Base-by-base conservation (phyloP, 306 rosid species). In the Crotalaria pallida region DNA sequence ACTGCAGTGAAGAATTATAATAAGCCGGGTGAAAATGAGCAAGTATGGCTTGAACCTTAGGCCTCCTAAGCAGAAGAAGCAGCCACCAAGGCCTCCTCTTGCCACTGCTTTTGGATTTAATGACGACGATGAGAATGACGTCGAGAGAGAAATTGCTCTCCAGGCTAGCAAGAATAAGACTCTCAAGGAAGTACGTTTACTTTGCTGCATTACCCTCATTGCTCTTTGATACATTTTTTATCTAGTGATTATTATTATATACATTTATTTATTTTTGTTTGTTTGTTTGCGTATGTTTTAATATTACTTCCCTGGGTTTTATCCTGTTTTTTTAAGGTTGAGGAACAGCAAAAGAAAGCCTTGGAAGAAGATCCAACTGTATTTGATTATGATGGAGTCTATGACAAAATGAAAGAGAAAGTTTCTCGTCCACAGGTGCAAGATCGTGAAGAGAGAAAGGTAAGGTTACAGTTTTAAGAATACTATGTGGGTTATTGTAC, bases 21-120 rank as follows among this genome's bases (percentile, higher is more conserved):
- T n/a, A 50, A 69, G 72, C 52, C n/a, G 49, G 72, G 49, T 59
- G 57, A n/a, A 44, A 81, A 89, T 88, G 98, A 92, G 89, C 81
- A 90, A 81, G 93, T 93, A 88, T 10, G 97, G 96, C 6, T 79
- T 90, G 82, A 91, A 93, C 72, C 89, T 90, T 27, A 83, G 97
- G 79, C 81, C 85, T 41, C 49, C 84, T 0, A 87, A 82, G 67
- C 79, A 79, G 62, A 86, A 86, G 88, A 74, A 90, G 78, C 87
- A 58, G 62, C 84, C 81, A 8, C 19, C 84, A 6, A 90, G 82
- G 67, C 87, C 83, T 13, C 77, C 92, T 16, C 51, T 80, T 21
- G 82, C 86, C n/a, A 76, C 78, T 31, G 85, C 86, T 53, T 77
- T 83, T 40, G 95, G 90, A 11, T 90, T 94, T 63, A 81, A 85